Evolutionary conservation across 2,329 filamentous ascomycete genomes (phyloP).

Genomic region (Polychaeton citri): DNA sequence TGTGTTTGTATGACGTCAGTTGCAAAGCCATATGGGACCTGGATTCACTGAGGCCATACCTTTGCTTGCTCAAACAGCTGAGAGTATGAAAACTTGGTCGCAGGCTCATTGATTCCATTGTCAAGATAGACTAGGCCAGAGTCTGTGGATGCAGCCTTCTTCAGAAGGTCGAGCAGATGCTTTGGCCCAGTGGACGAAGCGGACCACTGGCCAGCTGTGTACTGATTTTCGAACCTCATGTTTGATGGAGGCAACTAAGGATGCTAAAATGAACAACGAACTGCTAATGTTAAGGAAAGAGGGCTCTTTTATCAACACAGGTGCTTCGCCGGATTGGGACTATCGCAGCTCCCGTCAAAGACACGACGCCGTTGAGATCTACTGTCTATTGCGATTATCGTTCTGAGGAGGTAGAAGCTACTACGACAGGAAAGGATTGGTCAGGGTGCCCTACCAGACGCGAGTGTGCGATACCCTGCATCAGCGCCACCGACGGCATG

Average conservation of each 20-base stretch:
- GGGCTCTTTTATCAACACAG: too few species aligned
- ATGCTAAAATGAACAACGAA: too few species aligned
- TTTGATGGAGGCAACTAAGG: background rate
- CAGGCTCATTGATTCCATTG: conserved; percentile 4
- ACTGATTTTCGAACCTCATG: background rate
- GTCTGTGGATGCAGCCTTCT: conserved; percentile 3
- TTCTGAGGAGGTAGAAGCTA: too few species aligned
- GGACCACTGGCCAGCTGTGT: background rate
- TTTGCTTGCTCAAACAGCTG: conserved; percentile 7
- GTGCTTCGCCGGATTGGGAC: too few species aligned
- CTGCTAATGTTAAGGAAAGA: too few species aligned
- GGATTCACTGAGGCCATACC: background rate
- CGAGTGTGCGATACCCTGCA: too few species aligned
- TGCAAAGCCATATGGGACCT: background rate
- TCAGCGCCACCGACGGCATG: too few species aligned
- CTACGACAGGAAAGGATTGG: too few species aligned
- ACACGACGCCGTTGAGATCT: too few species aligned
- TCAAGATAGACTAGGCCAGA: conserved; percentile 6
- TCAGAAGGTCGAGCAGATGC: conserved; percentile 7
- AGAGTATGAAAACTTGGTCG: conserved; percentile 4
- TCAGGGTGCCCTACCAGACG: too few species aligned
- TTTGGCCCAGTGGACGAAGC: background rate
- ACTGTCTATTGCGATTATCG: too few species aligned
- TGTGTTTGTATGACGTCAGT: background rate
- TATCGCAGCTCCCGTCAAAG: too few species aligned